A percentile compares a stretch with the other conserved stretches of the same genome.
phyloP scores from a whole-genome alignment of 176 grass and related monocot species.

The Rhipidocladum racemiflorum region DNA sequence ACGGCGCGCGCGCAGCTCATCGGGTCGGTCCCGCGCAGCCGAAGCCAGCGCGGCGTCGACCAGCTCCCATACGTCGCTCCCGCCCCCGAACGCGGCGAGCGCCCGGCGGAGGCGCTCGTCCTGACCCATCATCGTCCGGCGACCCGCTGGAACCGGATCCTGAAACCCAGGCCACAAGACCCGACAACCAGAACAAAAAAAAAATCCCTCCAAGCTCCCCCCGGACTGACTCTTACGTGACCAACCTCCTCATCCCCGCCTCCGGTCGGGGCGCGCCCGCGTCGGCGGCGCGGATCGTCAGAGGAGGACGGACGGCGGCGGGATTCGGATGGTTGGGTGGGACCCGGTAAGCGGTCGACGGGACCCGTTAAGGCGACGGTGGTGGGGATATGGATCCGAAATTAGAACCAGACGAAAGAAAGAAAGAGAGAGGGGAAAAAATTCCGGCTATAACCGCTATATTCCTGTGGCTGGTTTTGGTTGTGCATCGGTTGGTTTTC shows the following conservation, averaged over 20 bases:
- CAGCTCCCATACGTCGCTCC: conserved; percentile 62
- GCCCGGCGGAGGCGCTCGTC: conserved; percentile 52
- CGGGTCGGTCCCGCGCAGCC: conserved; percentile 47
- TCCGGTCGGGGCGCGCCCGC: conserved; percentile 29
- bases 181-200: neutral
- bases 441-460: neutral
- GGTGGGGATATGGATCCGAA: conserved; percentile 2
- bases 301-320: neutral
- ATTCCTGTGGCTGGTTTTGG: conserved; percentile 33
- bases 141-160: conserved; percentile 3
- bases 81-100: conserved; percentile 40
- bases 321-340: neutral
- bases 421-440: neutral
- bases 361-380: neutral
- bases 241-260: conserved; percentile 10
- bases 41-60: conserved; percentile 60
- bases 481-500: neutral
- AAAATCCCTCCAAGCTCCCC: neutral
- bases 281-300: neutral
- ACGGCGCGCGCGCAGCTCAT: conserved; percentile 63
- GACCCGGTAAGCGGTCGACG: neutral
- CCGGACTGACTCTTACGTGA: neutral
- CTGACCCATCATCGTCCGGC: conserved; percentile 29
- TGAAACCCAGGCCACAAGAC: neutral
- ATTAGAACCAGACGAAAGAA: neutral